Base-by-base conservation (phyloP, 306 rosid species). In the Acacia melanoxylon region DNA sequence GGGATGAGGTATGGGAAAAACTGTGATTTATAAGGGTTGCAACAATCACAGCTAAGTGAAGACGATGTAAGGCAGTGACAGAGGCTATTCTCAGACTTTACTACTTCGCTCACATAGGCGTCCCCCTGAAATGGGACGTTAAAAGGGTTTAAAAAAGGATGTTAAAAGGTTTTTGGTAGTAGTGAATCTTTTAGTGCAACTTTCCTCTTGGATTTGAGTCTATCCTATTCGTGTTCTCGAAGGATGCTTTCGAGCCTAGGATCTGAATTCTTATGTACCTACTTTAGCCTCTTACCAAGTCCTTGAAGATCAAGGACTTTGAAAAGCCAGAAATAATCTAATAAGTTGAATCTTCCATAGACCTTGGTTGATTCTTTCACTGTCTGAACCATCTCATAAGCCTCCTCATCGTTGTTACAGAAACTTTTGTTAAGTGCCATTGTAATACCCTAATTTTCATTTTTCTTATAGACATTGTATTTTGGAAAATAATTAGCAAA, bases 281-380 rank as follows among this genome's bases (percentile, higher is more conserved):
- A 78, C 86, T 83, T 75, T 12, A 90, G 73, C 86, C 22, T 88
- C 80, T 87, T 90, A 66, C 87, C 78, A 71, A 74, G 56, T 22
- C 93, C 89, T 46, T 90, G 93, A 49, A 90, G 74, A 51, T 89
- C 97, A 4, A 91, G 75, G 1, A 54, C 81, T 74, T 84, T 88
- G 48, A 85, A 88, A 37, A 88, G 82, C 91, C 88, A 85, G 49
- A 87, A 82, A 72, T 75, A 74, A 72, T 87, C 97, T 10, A 84
- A 82, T 16, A 85, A 24, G 73, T 86, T 68, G 40, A 89, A 68
- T 72, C n/a, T 86, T 2, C 86, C 84, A 35, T 82, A 19, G 14
- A 89, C 3, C 68, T 48, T 78, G 8, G 82, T n/a, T 66, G 76
- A 46, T 51, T 83, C 95, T 45, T 83, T 85, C 37, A 89, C 82